Conservation (phyloP, 1,284 basidiomycete species). For the Meripilus lineatus region DNA sequence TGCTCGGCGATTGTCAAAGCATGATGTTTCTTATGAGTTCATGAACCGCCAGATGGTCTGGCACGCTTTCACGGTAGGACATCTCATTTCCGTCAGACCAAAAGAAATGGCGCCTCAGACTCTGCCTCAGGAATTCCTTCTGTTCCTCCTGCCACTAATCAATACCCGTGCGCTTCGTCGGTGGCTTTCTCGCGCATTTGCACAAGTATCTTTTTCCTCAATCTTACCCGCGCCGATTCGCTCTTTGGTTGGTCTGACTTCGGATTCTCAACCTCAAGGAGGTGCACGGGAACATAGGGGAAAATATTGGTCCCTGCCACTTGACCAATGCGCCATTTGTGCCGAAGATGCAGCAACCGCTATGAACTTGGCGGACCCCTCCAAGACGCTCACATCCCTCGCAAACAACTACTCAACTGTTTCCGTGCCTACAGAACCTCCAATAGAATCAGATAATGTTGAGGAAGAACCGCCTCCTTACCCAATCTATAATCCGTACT, state of each 20-base stretch:
- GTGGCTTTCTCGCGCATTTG: constrained; percentile 39
- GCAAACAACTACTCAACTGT: constrained; percentile 15
- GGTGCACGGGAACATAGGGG: constrained; percentile 31
- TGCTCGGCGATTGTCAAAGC: constrained; percentile 62
- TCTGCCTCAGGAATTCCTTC: constrained; percentile 93
- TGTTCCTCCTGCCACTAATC: constrained; percentile 89
- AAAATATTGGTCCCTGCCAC: constrained; percentile 58
- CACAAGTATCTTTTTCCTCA: constrained; percentile 30
- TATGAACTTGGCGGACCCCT: constrained; percentile 48
- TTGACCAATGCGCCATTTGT: constrained; percentile 76
- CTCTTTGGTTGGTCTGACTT: constrained; percentile 10
- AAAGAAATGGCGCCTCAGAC: too few species aligned
- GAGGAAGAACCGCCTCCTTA: constrained; percentile 45
- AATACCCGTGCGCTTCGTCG: constrained; percentile 62
- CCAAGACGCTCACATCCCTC: constrained; percentile 43
- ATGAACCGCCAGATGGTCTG: constrained; percentile 99
- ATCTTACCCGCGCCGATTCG: constrained; percentile 30
- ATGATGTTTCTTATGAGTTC: constrained; percentile 96
- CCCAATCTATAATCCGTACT: constrained; percentile 69
- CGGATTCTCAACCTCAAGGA: constrained; percentile 21
- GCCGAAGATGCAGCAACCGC: constrained; percentile 65
- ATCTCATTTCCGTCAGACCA: too few species aligned
- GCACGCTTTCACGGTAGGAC: constrained; percentile 93
- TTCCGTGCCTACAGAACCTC: constrained; percentile 7
- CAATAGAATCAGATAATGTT: constrained; percentile 11